Evolutionary conservation across 2,329 filamentous ascomycete species (phyloP), one percentile per base, ranked within the genome.

Genomic region (Penicillium hordei): DNA sequence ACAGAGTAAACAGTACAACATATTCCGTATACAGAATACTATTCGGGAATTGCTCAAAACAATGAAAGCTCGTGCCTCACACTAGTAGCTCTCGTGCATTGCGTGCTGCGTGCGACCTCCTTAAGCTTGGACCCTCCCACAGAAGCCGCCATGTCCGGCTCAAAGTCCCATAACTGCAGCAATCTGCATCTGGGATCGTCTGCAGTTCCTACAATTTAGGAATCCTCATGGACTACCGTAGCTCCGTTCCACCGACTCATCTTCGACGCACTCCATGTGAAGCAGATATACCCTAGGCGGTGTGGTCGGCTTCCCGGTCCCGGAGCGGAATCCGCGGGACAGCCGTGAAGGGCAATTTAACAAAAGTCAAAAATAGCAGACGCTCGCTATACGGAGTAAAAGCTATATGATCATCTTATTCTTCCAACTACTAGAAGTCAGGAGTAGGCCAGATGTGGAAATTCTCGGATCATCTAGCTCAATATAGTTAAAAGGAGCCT

Each of bases 71-170:
- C 49, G 49, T 52, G 49, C 39, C 21, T 33, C 49, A 33, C 50
- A 52, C 50, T 52, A 52, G 50, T 43, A 52, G 39, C 50, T 52
- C 42, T 44, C 10, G 6, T 52, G 50, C 50, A 52, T 52, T 36
- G 39, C 49, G 38, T 34, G 44, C 44, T 48, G 45, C 42, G 42
- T 50, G 48, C 23, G 10, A 49, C 48, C n/a, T 40, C 29, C 50
- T 8, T 23, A 34, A 44, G 38, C 49, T 52, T 52, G 21, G 50
- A 25, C 50, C 50, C 19, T 33, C 44, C n/a, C n/a, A 49, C n/a
- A 52, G 38, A 52, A 36, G 42, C 29, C 50, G 39, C 39, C 39
- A 34, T 46, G n/a, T 33, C 39, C 29, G 36, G 25, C 6, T 31
- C n/a, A 40, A 42, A 52, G 7, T 19, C 15, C 27, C 29, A 52